A percentile compares a stretch with the other conserved stretches of the same genome.
phyloP scores from a whole-genome alignment of 768 basidiomycete species.

The Auriscalpium orientale region DNA sequence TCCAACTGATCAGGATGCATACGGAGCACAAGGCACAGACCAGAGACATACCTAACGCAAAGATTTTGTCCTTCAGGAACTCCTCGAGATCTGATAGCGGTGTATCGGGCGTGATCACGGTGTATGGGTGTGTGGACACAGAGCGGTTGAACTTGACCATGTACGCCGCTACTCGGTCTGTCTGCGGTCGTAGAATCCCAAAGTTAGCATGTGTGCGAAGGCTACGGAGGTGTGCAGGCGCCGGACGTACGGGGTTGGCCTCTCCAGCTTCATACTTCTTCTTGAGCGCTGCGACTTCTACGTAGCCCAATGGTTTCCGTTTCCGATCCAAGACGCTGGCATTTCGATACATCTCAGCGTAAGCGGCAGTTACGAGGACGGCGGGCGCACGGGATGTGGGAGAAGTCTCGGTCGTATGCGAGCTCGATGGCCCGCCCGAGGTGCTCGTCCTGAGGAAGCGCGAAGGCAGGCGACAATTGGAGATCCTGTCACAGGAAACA shows the following conservation, averaged over 20 bases:
- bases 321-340: constrained; percentile 65
- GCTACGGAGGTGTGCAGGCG: not conserved
- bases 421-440: constrained; percentile 74
- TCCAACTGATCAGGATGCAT: not conserved
- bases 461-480: constrained; percentile 83
- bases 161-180: constrained; percentile 60
- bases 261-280: constrained; percentile 67
- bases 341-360: not conserved
- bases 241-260: constrained; percentile 57
- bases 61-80: constrained; percentile 66
- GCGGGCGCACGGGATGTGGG: constrained; percentile 72
- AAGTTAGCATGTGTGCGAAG: not conserved
- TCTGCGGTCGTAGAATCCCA: constrained; percentile 29
- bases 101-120: constrained; percentile 73
- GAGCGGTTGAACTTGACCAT: constrained; percentile 72
- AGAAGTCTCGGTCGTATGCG: constrained; percentile 92
- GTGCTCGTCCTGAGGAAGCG: constrained; percentile 61
- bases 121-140: constrained; percentile 53
- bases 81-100: constrained; percentile 74
- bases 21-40: not conserved
- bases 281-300: constrained; percentile 73
- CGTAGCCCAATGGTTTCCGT: constrained; percentile 74
- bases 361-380: not conserved
- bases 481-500: constrained; percentile 42
- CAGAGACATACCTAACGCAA: constrained; percentile 56